Base-by-base conservation (phyloP, 2,329 filamentous ascomycete genomes). In the Aureobasidium sp. region DNA sequence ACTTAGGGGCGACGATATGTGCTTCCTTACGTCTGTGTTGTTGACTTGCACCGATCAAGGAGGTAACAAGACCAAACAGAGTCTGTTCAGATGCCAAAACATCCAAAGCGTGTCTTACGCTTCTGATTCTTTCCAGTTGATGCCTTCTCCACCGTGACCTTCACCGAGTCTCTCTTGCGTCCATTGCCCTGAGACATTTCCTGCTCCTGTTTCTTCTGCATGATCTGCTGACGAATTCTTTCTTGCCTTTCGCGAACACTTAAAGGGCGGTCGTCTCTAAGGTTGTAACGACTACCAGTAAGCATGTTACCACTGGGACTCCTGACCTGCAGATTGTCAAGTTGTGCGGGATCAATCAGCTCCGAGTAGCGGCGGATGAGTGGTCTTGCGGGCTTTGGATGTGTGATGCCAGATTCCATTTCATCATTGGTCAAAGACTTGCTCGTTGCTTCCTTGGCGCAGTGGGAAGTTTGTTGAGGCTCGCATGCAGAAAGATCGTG, bases 201-300 rank as follows among this genome's bases (percentile, higher is more conserved):
- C 30, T 39, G 34, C 37, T 55, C 47, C 34, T 39, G 39, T 37
- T 11, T 54, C 32, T 55, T 34, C 41, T 53, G 21, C 32, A 27
- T 11, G 13, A 55, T 32, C 13, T 48, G 41, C 42, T 55, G 62
- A 10, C 54, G 48, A 30, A 76, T 74, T 15, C 63, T 65, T 63
- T 71, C 66, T 64, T 74, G 73, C 25, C 74, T 67, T 66, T 76
- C 74, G 32, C 70, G 65, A 47, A 76, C 67, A 37, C 70, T 70
- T 32, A 67, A 53, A 2, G 72, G 72, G 6, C 74, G 70, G 62
- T 70, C 67, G 4, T 65, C 63, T 30, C 68, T 68, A 8, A 48
- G 62, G 10, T 67, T 62, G 55, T 66, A 71, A 36, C 69, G 59
- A 41, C 67, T 66, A 10, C 63, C 62, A 13, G 61, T 63, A 3